Evolutionary conservation across 306 rosid genomes (phyloP).

Genomic region (Begonia peltatifolia): DNA sequence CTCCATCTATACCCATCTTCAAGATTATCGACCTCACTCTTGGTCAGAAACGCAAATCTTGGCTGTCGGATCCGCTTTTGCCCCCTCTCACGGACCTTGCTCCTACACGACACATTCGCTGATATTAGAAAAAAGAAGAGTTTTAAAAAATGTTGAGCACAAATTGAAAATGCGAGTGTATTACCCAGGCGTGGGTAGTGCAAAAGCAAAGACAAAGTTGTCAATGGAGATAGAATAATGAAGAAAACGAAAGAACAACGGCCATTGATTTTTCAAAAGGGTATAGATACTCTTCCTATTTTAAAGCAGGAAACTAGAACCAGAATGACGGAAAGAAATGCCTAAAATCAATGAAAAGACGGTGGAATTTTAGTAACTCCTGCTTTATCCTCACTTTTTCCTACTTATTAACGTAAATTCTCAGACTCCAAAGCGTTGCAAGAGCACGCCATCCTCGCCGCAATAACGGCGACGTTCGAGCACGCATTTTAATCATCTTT

Average conservation of each 20-base stretch:
- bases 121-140: slow-evolving; percentile 22
- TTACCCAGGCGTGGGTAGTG: background rate
- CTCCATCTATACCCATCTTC: slow-evolving; percentile 99
- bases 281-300: background rate
- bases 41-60: slow-evolving; percentile 87
- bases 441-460: slow-evolving; percentile 59
- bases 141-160: slow-evolving; percentile 10
- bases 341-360: background rate
- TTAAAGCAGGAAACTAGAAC: background rate
- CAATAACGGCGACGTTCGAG: slow-evolving; percentile 46
- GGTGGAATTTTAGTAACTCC: too few relatives aligned
- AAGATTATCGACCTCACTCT: slow-evolving; percentile 90
- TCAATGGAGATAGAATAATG: background rate
- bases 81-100: slow-evolving; percentile 65
- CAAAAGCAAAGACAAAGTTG: background rate
- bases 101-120: slow-evolving; percentile 42
- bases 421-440: background rate
- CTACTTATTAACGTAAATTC: background rate
- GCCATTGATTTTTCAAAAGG: too few relatives aligned
- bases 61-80: slow-evolving; percentile 82
- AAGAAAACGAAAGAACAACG: background rate
- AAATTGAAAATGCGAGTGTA: background rate
- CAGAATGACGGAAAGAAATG: background rate
- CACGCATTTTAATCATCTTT: slow-evolving; percentile 3
- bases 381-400: too few relatives aligned